phyloP scores from a whole-genome alignment of 331 rosid species.

The Acacia concinna region DNA sequence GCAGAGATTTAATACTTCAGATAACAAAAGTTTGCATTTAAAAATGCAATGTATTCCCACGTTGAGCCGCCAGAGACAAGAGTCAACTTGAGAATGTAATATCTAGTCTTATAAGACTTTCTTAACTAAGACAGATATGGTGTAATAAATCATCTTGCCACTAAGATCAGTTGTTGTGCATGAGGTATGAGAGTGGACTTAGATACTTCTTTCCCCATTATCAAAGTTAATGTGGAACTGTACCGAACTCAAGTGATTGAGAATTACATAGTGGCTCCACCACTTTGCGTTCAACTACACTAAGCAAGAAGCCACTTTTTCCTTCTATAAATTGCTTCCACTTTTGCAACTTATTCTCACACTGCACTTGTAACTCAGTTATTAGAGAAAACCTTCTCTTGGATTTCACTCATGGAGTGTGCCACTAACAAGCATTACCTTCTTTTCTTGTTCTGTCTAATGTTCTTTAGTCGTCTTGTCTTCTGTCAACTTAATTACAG shows the following conservation, averaged over 20 bases:
- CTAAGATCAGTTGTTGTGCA: constrained; percentile 31
- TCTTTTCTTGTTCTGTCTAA: constrained; percentile 46
- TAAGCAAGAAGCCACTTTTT: neutral
- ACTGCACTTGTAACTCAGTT: constrained; percentile 13
- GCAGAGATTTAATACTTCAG: neutral
- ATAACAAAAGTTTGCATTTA: neutral
- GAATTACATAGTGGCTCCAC: constrained; percentile 53
- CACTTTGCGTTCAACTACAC: constrained; percentile 40
- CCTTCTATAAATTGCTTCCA: constrained; percentile 49
- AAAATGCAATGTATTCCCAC: neutral
- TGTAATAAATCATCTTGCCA: constrained; percentile 41
- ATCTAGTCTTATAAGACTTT: neutral
- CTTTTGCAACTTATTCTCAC: constrained; percentile 30
- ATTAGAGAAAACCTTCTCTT: neutral
- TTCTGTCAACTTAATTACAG: constrained; percentile 67
- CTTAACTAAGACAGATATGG: constrained; percentile 8
- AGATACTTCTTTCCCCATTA: constrained; percentile 25
- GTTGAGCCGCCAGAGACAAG: neutral
- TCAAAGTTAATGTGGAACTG: constrained; percentile 40
- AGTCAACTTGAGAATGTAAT: constrained; percentile 1
- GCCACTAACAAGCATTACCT: constrained; percentile 35
- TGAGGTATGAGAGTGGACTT: constrained; percentile 27
- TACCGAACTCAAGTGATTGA: constrained; percentile 46
- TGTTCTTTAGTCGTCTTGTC: constrained; percentile 50
- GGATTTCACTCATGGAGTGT: constrained; percentile 45